These are phyloP conservation scores for Cyberlindnera euphorbiiphila DNA, from an alignment of 805 yeast species.

Conservation along the genomic window DNA sequence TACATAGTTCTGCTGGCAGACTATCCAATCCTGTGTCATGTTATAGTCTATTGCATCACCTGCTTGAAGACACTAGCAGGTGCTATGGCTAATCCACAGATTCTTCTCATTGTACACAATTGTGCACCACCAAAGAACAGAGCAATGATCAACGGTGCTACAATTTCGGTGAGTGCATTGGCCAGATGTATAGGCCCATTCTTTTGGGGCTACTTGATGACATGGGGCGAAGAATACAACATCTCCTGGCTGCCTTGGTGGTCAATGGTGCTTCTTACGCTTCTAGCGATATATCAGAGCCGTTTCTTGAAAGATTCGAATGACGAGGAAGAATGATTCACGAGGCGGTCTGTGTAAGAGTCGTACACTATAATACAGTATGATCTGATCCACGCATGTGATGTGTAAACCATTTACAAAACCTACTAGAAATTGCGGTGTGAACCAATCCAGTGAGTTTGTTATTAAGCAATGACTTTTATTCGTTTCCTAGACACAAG, in stretches of 20 bases:
- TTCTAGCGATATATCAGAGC: constrained; percentile 30
- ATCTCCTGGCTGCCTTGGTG: constrained; percentile 35
- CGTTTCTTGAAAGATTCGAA: constrained; percentile 25
- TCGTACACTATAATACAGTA: no score
- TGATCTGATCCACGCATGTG: no score
- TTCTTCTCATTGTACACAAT: constrained; percentile 50
- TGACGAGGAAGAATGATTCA: constrained; percentile 28
- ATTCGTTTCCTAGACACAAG: no score
- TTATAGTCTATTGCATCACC: constrained; percentile 26
- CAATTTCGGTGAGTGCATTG: constrained; percentile 48
- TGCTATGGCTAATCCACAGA: constrained; percentile 50
- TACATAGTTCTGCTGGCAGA: constrained; percentile 41
- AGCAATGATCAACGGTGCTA: constrained; percentile 56
- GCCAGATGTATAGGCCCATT: constrained; percentile 59
- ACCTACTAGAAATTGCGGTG: no score
- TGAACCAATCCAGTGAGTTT: no score
- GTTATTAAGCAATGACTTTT: no score
- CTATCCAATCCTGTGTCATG: constrained; percentile 8
- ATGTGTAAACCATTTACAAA: no score
- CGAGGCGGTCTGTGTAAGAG: no score
- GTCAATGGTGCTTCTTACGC: constrained; percentile 26
- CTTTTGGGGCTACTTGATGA: constrained; percentile 47
- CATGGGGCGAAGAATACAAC: constrained; percentile 31
- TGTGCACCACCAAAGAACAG: constrained; percentile 50
- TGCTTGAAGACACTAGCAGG: constrained; percentile 37